Evolutionary conservation across 148 eudicot species (phyloP), one percentile per base, ranked within the genome.

Genomic region (Mesembryanthemum crystallinum): DNA sequence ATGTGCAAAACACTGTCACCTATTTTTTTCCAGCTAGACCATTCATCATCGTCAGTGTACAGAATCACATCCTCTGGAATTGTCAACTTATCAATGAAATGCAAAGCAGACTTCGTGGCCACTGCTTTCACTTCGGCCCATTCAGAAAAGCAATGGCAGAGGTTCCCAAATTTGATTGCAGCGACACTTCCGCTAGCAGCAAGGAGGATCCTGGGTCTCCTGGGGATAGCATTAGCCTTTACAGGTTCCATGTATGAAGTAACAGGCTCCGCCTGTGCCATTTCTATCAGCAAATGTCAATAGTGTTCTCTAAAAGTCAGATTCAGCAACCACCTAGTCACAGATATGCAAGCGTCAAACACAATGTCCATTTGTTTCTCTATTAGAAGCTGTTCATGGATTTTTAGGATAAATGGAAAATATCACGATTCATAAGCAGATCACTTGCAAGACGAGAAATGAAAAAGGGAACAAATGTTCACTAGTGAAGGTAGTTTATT

Each of bases 111-210:
- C 64, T 78, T 87, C 8, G 92, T 89, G n/a, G 88, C 89, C 78
- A 92, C 92, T 59, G 92, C 98, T 83, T 75, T 95, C 17, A 95
- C 96, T 73, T 95, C 98, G 24, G 97, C 98, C 98, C 98, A 95
- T 64, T 95, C 98, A 23, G 89, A 88, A 76, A 95, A 95, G 71
- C 94, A 87, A 77, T 75, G 87, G 74, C 97, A 95, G 28, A 92
- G 92, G 79, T 90, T 92, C 29, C 88, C 94, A 79, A 95, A 92
- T 78, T 95, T 92, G 54, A 95, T 89, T 14, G 98, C 84, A 70
- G 98, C 96, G 33, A 95, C 98, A 87, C 98, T 95, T 82, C 98
- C 98, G 84, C 98, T 92, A 21, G 98, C 97, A 73, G 98, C 98
- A 59, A 95, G 90, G 52, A 92, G 86, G 68, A 95, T 88, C 61